Base-by-base conservation (phyloP, 345 rosid genomes). In the Eucalyptus fibrosa region DNA sequence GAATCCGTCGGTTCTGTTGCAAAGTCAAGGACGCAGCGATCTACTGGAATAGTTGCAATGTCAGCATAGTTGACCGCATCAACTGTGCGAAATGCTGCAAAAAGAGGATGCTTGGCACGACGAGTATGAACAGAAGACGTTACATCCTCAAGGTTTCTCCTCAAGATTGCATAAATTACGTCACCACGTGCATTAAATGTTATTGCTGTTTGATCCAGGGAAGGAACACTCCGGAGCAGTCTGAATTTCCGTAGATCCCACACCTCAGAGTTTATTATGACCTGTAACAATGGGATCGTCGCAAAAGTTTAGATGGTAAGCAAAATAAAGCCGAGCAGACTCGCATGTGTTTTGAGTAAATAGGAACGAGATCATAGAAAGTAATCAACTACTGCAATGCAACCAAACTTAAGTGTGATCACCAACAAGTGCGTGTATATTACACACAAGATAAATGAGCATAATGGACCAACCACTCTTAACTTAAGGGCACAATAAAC, bases 11-110 rank as follows among this genome's bases (percentile, higher is more conserved):
- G 95, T 89, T 96, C 99, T 4, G 98, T 96, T 62, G 98, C 96
- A 90, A 98, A 98, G 95, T 98, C 99, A 11, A 97, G 99, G 91
- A 98, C 99, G 88, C 99, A 98, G 8, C 99, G 95, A 90, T 98
- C 99, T 24, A 98, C 96, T 0, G 99, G 98, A 87, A 92, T 94
- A 18, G 99, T 97, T 49, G 98, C 98, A 86, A 98, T 97, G 92
- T 97, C 99, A 47, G 98, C 95, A 91, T 98, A 98, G 92, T 98
- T 98, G 87, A 97, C 93, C 15, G 98, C 98, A 92, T 97, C 99
- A 65, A 98, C 93, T 4, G 99, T 97, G 86, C 97, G 97, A 94
- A 98, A 98, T 45, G 98, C 99, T 88, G 97, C 91, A 94, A 94
- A 97, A 37, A 98, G 90, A 3, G 95, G 97, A 90, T 98, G 97